phyloP scores from a whole-genome alignment of 164 flowering plant genomes.

The Chimonanthus praecox region DNA sequence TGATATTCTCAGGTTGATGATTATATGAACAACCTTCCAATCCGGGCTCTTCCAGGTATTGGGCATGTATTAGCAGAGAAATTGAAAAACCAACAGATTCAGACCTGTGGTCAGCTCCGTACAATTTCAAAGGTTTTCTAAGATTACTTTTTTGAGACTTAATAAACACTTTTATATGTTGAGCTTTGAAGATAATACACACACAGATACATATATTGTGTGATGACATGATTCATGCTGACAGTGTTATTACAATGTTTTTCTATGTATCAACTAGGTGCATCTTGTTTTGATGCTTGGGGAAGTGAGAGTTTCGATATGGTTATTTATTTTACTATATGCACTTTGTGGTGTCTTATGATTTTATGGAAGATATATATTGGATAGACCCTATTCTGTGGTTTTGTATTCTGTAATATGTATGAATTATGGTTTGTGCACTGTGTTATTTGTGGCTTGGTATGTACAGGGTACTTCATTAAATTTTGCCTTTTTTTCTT shows the following conservation, averaged over 20 bases:
- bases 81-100: conserved; percentile 49
- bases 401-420: not conserved
- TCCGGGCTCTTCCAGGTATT: conserved; percentile 85
- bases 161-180: not conserved
- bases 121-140: conserved; percentile 59
- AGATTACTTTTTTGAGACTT: not conserved
- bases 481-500: too few relatives aligned
- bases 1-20: conserved; percentile 55
- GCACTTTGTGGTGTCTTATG: too few relatives aligned
- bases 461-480: too few relatives aligned
- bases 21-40: conserved; percentile 59
- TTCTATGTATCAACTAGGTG: not conserved
- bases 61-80: conserved; percentile 80
- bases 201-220: too few relatives aligned
- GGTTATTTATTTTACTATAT: not conserved
- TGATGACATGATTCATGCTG: not conserved
- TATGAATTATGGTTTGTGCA: not conserved
- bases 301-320: not conserved
- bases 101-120: conserved; percentile 76
- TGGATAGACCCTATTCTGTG: not conserved
- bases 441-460: not conserved
- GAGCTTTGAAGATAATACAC: not conserved
- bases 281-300: not conserved
- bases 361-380: not conserved
- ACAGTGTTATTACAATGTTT: not conserved